phyloP scores from a whole-genome alignment of 495 filamentous ascomycete genomes.

The Lichina pygmaea region DNA sequence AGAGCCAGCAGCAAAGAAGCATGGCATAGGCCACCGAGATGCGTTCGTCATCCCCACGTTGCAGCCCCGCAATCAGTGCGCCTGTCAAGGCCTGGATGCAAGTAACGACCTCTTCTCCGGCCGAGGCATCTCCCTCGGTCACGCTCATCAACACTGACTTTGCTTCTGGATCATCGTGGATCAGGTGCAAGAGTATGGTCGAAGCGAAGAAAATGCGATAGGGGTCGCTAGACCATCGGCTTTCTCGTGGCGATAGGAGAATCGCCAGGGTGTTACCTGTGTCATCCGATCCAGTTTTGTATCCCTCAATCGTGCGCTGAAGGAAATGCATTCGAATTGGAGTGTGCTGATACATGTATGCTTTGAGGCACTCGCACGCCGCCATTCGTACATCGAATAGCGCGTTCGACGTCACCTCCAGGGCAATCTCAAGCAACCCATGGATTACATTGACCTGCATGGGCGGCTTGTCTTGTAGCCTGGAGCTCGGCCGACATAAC shows the following conservation, averaged over 20 bases:
- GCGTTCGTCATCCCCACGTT: slow-evolving; percentile 52
- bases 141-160: slow-evolving; percentile 61
- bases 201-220: slow-evolving; percentile 83
- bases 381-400: slow-evolving; percentile 60
- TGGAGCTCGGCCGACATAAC: slow-evolving; percentile 11
- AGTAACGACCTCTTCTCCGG: slow-evolving; percentile 84
- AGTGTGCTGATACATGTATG: slow-evolving; percentile 60
- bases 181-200: slow-evolving; percentile 69
- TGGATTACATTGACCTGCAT: slow-evolving; percentile 71
- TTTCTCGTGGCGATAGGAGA: slow-evolving; percentile 32
- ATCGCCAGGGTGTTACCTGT: slow-evolving; percentile 80
- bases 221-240: slow-evolving; percentile 38
- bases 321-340: slow-evolving; percentile 68
- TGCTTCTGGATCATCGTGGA: slow-evolving; percentile 55
- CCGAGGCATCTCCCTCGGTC: slow-evolving; percentile 67
- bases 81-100: slow-evolving; percentile 68
- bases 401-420: slow-evolving; percentile 36
- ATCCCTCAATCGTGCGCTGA: slow-evolving; percentile 65
- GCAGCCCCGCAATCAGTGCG: slow-evolving; percentile 51
- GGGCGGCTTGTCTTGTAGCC: slow-evolving; percentile 21
- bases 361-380: slow-evolving; percentile 71
- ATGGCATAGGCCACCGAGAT: slow-evolving; percentile 71
- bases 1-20: slow-evolving; percentile 80
- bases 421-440: slow-evolving; percentile 62
- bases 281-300: slow-evolving; percentile 49